A percentile compares a stretch with the other conserved stretches of the same genome.
Conservation (phyloP, 1,139 yeast species). For the Geotrichum carabidarum region DNA sequence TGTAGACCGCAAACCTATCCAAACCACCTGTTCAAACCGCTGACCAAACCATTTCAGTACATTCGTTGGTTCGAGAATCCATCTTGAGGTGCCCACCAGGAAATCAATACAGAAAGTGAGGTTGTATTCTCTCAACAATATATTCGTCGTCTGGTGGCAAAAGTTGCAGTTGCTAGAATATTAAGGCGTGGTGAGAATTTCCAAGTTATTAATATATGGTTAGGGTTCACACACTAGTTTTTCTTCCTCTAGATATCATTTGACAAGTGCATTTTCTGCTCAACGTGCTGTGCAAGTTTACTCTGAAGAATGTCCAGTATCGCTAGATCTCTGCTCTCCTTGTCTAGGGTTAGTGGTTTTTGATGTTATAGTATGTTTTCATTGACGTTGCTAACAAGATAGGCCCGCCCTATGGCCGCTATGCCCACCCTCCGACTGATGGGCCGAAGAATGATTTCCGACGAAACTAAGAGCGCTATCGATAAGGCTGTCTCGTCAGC, state of each 20-base stretch:
- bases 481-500: constrained; percentile 69
- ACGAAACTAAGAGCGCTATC: constrained; percentile 67
- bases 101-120: too few relatives aligned
- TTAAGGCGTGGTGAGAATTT: too few relatives aligned
- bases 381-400: neutral
- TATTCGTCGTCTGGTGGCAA: too few relatives aligned
- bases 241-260: neutral
- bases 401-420: constrained; percentile 4
- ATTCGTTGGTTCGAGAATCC: too few relatives aligned
- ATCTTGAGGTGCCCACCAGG: too few relatives aligned
- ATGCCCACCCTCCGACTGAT: constrained; percentile 5
- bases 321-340: constrained; percentile 6
- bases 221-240: constrained; percentile 1
- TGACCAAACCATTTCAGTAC: too few relatives aligned
- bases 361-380: neutral
- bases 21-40: too few relatives aligned
- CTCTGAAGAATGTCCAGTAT: neutral
- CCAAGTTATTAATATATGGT: neutral
- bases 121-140: too few relatives aligned
- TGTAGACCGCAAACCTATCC: too few relatives aligned
- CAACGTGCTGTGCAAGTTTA: neutral
- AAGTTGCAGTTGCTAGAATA: too few relatives aligned
- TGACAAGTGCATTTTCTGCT: constrained; percentile 1
- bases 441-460: constrained; percentile 54
- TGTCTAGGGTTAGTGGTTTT: neutral